A percentile compares a stretch with the other conserved stretches of the same genome.
Evolutionary conservation across 2,329 filamentous ascomycete genomes (phyloP).

Genomic region (Tolypocladium capitatum): DNA sequence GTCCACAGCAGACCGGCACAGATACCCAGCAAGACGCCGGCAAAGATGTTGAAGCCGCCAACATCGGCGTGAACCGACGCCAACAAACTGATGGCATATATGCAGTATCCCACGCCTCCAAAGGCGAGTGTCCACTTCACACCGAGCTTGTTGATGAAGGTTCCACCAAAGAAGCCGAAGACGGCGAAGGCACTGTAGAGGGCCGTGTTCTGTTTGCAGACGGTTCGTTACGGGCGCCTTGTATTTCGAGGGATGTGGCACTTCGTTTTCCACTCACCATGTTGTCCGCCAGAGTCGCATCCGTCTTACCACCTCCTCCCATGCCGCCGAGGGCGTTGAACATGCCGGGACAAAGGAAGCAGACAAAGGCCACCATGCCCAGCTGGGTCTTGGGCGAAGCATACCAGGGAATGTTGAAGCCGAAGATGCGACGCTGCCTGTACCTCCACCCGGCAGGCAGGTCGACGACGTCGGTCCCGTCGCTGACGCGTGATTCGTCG

Average conservation of each 20-base stretch:
- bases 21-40: slow-evolving; percentile 61
- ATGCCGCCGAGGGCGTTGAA: slow-evolving; percentile 57
- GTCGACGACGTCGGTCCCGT: slow-evolving; percentile 3
- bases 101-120: slow-evolving; percentile 63
- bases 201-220: slow-evolving; percentile 55
- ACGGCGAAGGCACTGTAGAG: slow-evolving; percentile 60
- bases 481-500: not conserved
- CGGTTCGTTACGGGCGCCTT: slow-evolving; percentile 10
- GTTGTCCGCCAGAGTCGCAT: slow-evolving; percentile 20
- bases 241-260: not conserved
- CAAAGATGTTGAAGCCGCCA: slow-evolving; percentile 60
- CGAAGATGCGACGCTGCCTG: slow-evolving; percentile 43
- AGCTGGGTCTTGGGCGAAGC: slow-evolving; percentile 63
- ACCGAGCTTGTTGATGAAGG: slow-evolving; percentile 63
- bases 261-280: not conserved
- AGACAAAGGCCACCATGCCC: slow-evolving; percentile 45
- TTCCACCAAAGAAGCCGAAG: slow-evolving; percentile 59
- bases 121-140: slow-evolving; percentile 54
- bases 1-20: slow-evolving; percentile 74
- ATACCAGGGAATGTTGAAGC: slow-evolving; percentile 46
- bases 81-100: slow-evolving; percentile 61
- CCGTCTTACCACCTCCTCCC: slow-evolving; percentile 43
- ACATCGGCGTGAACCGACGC: slow-evolving; percentile 56
- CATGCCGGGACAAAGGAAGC: slow-evolving; percentile 58
- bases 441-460: slow-evolving; percentile 54